Evolutionary conservation across 345 rosid species (phyloP), one percentile per base, ranked within the genome.

Genomic region (Erucastrum elatum): DNA sequence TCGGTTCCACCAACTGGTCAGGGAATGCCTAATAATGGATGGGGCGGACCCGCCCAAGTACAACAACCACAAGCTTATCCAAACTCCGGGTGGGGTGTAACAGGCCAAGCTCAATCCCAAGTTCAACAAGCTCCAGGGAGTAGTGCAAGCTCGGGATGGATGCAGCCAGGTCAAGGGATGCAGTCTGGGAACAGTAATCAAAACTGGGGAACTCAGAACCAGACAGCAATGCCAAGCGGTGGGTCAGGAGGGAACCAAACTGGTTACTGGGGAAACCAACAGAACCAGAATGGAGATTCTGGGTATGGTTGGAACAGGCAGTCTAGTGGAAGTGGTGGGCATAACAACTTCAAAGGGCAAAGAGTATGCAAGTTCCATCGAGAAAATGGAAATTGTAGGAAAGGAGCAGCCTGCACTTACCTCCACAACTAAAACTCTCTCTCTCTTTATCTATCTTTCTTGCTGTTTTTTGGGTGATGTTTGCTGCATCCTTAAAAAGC

Each of bases 381-480:
- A 11, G 90, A 87, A 83, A 81, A 34, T 53, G 95, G 97, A 59
- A 84, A 84, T 66, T 90, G 97, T 82, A 87, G 82, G 84, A 92
- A 88, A 81, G 97, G 94, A 51, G 82, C 97, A 27, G 75, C 86
- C 8, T 91, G 97, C 84, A 88, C 87, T 81, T 91, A 85, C 80
- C 73, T 87, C 70, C 93, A 90, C 84, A 77, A 83, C 72, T 87
- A 78, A 84, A 74, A 21, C 21, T 21, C 21, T 21, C 59, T 58
- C 30, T 58, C 33, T 59, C 64, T 10, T 21, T 21, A 21, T 21
- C 21, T 21, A 21, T 21, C 8, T 26, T 26, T 59, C 13, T 27
- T 26, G 10, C 64, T 59, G 64, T 30, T 59, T 59, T 59, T 26
- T 59, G 15, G 33, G 64, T 59, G 64, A 59, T 59, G 64, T 59